Conservation (phyloP, 257 asterid genomes). For the Penstemon newberryi region DNA sequence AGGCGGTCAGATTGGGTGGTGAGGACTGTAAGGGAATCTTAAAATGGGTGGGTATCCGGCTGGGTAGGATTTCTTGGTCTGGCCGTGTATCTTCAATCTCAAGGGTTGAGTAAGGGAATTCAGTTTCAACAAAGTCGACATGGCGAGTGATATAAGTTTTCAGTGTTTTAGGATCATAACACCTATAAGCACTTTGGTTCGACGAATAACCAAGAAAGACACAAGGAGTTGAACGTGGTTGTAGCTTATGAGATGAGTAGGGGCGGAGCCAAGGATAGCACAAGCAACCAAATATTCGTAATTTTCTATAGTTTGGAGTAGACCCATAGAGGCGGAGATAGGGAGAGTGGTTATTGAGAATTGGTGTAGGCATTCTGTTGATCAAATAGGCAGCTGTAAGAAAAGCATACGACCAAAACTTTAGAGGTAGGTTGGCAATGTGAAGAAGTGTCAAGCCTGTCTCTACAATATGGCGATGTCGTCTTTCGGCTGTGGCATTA, state of each 20-base stretch:
- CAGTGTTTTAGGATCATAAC: background rate
- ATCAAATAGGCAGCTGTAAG: background rate
- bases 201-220: slow-evolving; percentile 16
- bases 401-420: slow-evolving; percentile 4
- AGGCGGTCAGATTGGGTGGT: too few species aligned
- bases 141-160: slow-evolving; percentile 4
- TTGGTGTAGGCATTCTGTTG: background rate
- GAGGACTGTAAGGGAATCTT: background rate
- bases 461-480: background rate
- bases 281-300: background rate
- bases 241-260: background rate
- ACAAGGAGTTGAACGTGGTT: background rate
- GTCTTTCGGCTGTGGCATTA: slow-evolving; percentile 5
- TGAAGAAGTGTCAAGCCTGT: background rate
- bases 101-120: too few species aligned
- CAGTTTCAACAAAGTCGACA: background rate
- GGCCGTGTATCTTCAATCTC: too few species aligned
- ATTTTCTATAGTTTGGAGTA: background rate
- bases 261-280: slow-evolving; percentile 22
- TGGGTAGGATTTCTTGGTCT: too few species aligned
- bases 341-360: background rate
- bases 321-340: background rate
- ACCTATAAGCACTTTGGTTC: slow-evolving; percentile 3
- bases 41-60: background rate
- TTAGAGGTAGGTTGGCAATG: background rate